Evolutionary conservation across 139 green algal species (phyloP).

Genomic region (Ulvella scutata): DNA sequence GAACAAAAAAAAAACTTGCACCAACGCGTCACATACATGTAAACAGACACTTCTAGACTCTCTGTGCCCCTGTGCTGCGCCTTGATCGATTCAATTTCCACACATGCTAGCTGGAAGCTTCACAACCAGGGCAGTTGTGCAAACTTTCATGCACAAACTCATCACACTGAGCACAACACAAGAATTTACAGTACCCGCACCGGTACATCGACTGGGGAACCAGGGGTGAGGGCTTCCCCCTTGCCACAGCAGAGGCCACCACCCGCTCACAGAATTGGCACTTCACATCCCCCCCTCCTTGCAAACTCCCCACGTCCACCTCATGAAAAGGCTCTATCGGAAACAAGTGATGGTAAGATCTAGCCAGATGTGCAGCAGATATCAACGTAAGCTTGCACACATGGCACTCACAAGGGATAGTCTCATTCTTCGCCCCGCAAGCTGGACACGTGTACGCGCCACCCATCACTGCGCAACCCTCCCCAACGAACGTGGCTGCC

Average conservation of each 20-base stretch:
- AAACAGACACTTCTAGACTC: too few species aligned
- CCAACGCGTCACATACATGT: too few species aligned
- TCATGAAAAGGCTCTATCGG: constrained; percentile 68
- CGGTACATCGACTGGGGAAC: constrained; percentile 27
- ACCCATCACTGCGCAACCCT: constrained; percentile 25
- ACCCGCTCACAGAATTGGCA: not conserved
- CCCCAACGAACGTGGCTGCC: constrained; percentile 41
- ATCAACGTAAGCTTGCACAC: constrained; percentile 90
- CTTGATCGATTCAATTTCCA: too few species aligned
- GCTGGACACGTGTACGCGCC: constrained; percentile 66
- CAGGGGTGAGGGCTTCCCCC: too few species aligned
- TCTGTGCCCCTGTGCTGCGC: too few species aligned
- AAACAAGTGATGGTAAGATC: constrained; percentile 98
- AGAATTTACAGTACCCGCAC: constrained; percentile 53
- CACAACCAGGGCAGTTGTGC: constrained; percentile 92
- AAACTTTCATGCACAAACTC: constrained; percentile 77
- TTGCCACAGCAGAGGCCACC: not conserved
- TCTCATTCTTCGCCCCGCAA: constrained; percentile 9
- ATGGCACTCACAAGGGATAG: constrained; percentile 45
- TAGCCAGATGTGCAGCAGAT: constrained; percentile 82
- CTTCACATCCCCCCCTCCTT: not conserved
- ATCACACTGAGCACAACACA: constrained; percentile 94
- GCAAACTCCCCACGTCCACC: constrained; percentile 9
- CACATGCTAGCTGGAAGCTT: too few species aligned
- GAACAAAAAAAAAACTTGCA: too few species aligned